A percentile compares a stretch with the other conserved stretches of the same genome.
phyloP scores from a whole-genome alignment of 306 rosid genomes.

The Dryas drummondii region DNA sequence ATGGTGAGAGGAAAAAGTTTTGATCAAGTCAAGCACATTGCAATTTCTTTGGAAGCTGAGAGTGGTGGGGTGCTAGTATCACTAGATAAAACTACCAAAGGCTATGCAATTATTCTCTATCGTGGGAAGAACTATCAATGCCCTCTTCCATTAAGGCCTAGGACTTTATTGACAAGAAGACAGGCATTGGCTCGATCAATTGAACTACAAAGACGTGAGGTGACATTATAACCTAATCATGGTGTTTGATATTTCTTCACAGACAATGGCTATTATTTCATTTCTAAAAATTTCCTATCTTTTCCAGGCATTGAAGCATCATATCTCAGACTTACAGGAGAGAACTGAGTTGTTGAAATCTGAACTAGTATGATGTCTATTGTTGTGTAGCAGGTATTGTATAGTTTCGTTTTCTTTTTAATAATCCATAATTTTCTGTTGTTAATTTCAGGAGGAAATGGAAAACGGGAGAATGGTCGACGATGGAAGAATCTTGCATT shows the following conservation, averaged over 20 bases:
- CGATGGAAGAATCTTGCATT: conserved; percentile 29
- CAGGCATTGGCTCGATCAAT: conserved; percentile 80
- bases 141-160: conserved; percentile 63
- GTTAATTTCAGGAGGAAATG: conserved; percentile 58
- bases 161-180: conserved; percentile 68
- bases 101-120: conserved; percentile 66
- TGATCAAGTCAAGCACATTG: conserved; percentile 74
- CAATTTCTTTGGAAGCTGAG: conserved; percentile 93
- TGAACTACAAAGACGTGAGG: conserved; percentile 90
- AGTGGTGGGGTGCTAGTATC: conserved; percentile 89
- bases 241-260: background rate
- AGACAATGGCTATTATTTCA: conserved; percentile 1
- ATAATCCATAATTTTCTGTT: conserved; percentile 18
- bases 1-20: conserved; percentile 64
- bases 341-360: conserved; percentile 64
- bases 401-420: background rate
- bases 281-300: conserved; percentile 23
- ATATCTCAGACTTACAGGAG: conserved; percentile 66
- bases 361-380: conserved; percentile 47
- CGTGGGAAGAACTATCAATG: conserved; percentile 84
- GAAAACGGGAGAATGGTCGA: conserved; percentile 43
- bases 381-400: conserved; percentile 8
- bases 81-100: conserved; percentile 71
- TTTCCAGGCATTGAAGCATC: conserved; percentile 75
- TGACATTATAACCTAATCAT: conserved; percentile 30